Base-by-base conservation (phyloP, 768 basidiomycete genomes). In the Hemileccinum rubropunctum region DNA sequence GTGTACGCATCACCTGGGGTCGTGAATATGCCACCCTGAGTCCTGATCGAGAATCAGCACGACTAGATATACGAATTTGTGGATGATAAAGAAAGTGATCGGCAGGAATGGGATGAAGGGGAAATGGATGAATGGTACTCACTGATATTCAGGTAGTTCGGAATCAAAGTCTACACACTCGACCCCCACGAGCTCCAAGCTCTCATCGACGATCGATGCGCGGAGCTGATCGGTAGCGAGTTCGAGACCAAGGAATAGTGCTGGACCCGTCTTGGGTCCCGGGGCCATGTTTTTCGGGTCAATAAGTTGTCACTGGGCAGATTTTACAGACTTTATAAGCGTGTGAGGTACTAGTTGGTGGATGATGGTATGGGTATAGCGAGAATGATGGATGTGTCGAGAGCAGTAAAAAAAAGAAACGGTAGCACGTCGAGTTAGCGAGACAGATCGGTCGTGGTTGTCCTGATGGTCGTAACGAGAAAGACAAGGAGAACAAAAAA, bases 1-100 rank as follows among this genome's bases (percentile, higher is more conserved):
- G 88, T 91, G 63, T 87, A 91, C 20, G 88, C 88, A 67, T 92
- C 89, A 27, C 88, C 88, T 4, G 87, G 86, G 0, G 87, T 88
- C 38, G 87, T 91, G 68, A 91, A 91, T 51, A 92, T 87, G 6
- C 91, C 91, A 41, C 88, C 88, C 52, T 88, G 85, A 1, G 89
- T 93, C 65, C 91, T 92, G 64, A 14, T 52, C 49, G 45, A 53
- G 30, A 18, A 50, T 68, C 42, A 66, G 63, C 32, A 38, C 43
- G 33, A 50, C 47, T 42, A 39, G 53, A 48, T 54, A 17, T 17
- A 37, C 49, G 58, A 60, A 57, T 47, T 43, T 40, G 30, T 17
- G 36, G 37, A 2, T 2, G 21, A 53, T 28, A 36, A 14, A 27
- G 15, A 8, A 18, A 36, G 6, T 12, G 53, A 46, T 42, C 48